phyloP scores from a whole-genome alignment of 2,329 filamentous ascomycete genomes.

The Sarocladium kiliense region DNA sequence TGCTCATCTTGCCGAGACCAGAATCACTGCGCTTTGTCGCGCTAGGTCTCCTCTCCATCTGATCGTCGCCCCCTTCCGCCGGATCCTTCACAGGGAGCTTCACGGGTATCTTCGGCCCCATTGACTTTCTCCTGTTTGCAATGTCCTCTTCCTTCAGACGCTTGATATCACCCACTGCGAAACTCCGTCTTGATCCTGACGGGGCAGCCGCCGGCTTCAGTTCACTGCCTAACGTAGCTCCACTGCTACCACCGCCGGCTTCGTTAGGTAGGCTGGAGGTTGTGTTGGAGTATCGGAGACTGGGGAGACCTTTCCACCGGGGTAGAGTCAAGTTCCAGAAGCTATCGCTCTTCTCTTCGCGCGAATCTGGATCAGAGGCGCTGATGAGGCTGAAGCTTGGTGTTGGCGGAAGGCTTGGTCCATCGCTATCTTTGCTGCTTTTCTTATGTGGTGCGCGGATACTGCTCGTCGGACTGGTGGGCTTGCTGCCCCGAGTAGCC shows the following conservation, averaged over 20 bases:
- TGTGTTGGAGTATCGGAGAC: slow-evolving; percentile 24
- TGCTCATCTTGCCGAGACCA: background rate
- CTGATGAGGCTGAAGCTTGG: slow-evolving; percentile 50
- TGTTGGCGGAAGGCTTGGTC: slow-evolving; percentile 38
- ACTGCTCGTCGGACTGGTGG: slow-evolving; percentile 35
- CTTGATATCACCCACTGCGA: slow-evolving; percentile 23
- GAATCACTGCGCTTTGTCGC: background rate
- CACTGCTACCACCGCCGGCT: background rate
- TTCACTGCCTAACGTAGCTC: background rate
- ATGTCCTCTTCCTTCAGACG: slow-evolving; percentile 20
- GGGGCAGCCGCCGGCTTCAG: slow-evolving; percentile 21
- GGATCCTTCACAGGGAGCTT: slow-evolving; percentile 3
- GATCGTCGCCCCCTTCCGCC: background rate
- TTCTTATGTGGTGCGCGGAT: slow-evolving; percentile 19
- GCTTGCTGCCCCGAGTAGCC: slow-evolving; percentile 11
- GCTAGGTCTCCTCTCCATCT: background rate
- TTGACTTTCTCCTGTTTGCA: slow-evolving; percentile 23
- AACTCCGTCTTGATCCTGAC: slow-evolving; percentile 23
- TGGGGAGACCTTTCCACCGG: slow-evolving; percentile 43
- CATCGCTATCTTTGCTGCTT: slow-evolving; percentile 17
- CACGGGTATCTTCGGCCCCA: slow-evolving; percentile 18
- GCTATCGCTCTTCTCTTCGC: slow-evolving; percentile 36
- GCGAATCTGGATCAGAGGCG: slow-evolving; percentile 24
- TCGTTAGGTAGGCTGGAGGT: slow-evolving; percentile 13
- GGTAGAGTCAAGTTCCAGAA: slow-evolving; percentile 50